These are phyloP conservation scores for Geotrichum siamense DNA, from an alignment of 1,139 yeast genomes.

Conservation along the genomic window DNA sequence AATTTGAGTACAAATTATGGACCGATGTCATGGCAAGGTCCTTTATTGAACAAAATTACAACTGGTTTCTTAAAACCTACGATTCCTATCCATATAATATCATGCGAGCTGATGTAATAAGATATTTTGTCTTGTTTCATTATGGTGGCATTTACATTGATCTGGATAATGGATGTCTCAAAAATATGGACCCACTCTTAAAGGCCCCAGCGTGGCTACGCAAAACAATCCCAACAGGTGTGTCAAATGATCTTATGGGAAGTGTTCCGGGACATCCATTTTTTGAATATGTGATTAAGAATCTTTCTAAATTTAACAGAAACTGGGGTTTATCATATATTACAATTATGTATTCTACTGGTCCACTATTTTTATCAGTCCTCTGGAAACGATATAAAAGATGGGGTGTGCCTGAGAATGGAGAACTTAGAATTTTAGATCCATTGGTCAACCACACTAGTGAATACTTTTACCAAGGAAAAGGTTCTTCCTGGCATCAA, in stretches of 20 bases:
- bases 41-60: constrained; percentile 68
- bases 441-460: constrained; percentile 48
- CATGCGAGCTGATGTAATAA: constrained; percentile 86
- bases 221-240: constrained; percentile 84
- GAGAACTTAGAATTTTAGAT: constrained; percentile 49
- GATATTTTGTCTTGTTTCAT: constrained; percentile 75
- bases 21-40: constrained; percentile 79
- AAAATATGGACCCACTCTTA: constrained; percentile 70
- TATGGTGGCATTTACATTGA: constrained; percentile 91
- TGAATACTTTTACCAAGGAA: constrained; percentile 58
- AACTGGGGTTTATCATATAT: constrained; percentile 59
- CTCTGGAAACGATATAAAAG: constrained; percentile 83
- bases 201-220: constrained; percentile 80
- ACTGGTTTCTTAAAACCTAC: constrained; percentile 80
- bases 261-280: constrained; percentile 82
- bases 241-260: constrained; percentile 92
- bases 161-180: constrained; percentile 79
- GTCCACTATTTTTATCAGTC: constrained; percentile 80
- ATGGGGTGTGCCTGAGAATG: constrained; percentile 39
- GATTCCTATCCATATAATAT: constrained; percentile 74
- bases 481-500: constrained; percentile 85
- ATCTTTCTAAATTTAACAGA: constrained; percentile 46
- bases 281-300: constrained; percentile 62
- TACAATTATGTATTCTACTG: constrained; percentile 90
- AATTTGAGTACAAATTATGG: constrained; percentile 79